Evolutionary conservation across 208 protist species (phyloP), one percentile per base, ranked within the genome.

Genomic region (Acanthamoeba castellanii): DNA sequence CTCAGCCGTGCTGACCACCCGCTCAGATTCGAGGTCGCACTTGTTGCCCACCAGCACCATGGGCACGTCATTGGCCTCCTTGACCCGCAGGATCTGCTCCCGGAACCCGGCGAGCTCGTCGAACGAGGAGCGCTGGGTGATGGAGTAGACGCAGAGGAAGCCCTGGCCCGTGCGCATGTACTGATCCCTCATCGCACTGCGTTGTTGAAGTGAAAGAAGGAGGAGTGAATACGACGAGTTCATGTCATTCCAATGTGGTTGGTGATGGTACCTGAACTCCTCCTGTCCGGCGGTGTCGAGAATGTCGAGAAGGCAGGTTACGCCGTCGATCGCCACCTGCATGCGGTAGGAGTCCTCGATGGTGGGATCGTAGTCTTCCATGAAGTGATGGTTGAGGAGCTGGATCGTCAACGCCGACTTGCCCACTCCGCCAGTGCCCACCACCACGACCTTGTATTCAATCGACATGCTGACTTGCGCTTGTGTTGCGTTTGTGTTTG

Each of bases 21-120:
- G 92, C 47, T 98, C 45, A 11, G 25, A 14, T n/a, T 97, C 96
- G 2, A 98, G 78, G 95, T 98, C 97, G 70, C 50, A 78, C 93
- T 98, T 98, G 13, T 98, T 98, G 30, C 94, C 97, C 32, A 97
- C 59, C 0, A 98, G 37, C 22, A 98, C 95, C 90, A 98, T 57
- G 16, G 52, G 52, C 52, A 57, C 52, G 0, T 57, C 52, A 20
- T 20, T 20, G 5, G 2, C 4, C 52, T 57, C 52, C 18, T 57
- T 57, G 52, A 57, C 52, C 52, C 52, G 52, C 18, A 57, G 52
- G 9, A 57, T 57, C 52, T 57, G 52, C 52, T 57, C 52, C 0
- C 52, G 52, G 52, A 57, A 57, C 16, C 2, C 52, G 0, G 52
- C 52, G 1, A 57, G 52, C 52, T 57, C 52, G 16, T 57, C 52